phyloP scores from a whole-genome alignment of 108 stramenopile genomes.

The Skeletonema grethae region DNA sequence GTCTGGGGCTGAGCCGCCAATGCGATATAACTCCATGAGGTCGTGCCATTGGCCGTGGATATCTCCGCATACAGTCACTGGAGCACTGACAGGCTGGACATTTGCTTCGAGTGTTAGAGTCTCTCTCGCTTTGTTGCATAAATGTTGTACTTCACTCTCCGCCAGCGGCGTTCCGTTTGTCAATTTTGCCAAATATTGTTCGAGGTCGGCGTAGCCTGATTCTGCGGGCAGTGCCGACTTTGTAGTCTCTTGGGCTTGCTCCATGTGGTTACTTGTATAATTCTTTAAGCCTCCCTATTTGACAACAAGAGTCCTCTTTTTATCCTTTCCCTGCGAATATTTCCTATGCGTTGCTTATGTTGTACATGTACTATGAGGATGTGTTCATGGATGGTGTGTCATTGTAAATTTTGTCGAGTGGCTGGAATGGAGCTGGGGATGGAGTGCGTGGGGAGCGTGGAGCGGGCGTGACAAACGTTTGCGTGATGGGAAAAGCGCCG shows the following conservation, averaged over 20 bases:
- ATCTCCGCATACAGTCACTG: constrained; percentile 92
- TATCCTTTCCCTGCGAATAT: neutral
- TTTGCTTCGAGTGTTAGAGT: constrained; percentile 85
- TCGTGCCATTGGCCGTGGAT: constrained; percentile 96
- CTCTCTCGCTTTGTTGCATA: constrained; percentile 86
- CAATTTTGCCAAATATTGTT: constrained; percentile 86
- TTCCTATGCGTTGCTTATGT: neutral
- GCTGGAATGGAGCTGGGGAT: too few species aligned
- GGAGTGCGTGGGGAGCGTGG: too few species aligned
- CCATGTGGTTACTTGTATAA: constrained; percentile 1
- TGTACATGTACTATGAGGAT: too few species aligned
- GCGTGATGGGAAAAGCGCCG: too few species aligned
- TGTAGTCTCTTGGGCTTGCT: constrained; percentile 8
- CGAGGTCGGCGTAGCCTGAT: constrained; percentile 63
- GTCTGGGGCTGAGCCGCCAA: constrained; percentile 94
- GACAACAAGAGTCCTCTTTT: neutral
- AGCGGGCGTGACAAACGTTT: too few species aligned
- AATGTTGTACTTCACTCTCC: constrained; percentile 81
- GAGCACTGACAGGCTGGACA: constrained; percentile 89
- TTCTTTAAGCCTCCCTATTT: neutral
- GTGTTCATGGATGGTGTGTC: neutral
- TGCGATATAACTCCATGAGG: constrained; percentile 91
- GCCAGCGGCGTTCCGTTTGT: constrained; percentile 82
- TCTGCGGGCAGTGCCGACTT: constrained; percentile 11
- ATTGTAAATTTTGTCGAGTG: neutral